phyloP scores from a whole-genome alignment of 805 yeast genomes.

The Wickerhamiella slavikovae region DNA sequence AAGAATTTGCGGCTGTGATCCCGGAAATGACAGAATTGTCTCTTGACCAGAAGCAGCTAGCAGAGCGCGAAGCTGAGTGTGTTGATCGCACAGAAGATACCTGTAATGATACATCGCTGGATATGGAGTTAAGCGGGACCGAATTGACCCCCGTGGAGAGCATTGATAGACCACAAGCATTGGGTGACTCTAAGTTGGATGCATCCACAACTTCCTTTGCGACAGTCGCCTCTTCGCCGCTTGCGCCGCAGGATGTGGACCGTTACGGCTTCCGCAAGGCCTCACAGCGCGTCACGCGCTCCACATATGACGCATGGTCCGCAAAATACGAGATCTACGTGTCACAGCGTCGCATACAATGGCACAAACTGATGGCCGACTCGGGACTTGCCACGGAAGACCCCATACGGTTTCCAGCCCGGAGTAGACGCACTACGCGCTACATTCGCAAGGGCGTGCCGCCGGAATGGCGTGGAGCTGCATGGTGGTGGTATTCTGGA shows the following conservation, averaged over 20 bases:
- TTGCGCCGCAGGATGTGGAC: conserved; percentile 22
- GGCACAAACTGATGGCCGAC: conserved; percentile 47
- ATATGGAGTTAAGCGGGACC: too few relatives aligned
- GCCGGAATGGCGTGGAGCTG: conserved; percentile 91
- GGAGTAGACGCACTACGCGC: conserved; percentile 29
- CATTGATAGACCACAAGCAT: too few relatives aligned
- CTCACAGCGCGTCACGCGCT: conserved; percentile 28
- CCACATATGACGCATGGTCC: conserved; percentile 63
- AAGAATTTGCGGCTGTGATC: too few relatives aligned
- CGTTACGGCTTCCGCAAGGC: conserved; percentile 74
- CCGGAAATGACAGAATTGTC: too few relatives aligned
- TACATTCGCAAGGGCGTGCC: conserved; percentile 85
- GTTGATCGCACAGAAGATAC: too few relatives aligned
- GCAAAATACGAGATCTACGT: conserved; percentile 39
- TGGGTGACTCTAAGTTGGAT: too few relatives aligned
- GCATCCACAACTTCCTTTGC: too few relatives aligned
- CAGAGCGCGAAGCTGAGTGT: too few relatives aligned
- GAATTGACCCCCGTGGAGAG: too few relatives aligned
- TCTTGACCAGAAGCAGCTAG: too few relatives aligned
- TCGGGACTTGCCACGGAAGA: conserved; percentile 34
- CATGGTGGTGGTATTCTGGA: conserved; percentile 89
- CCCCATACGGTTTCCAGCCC: conserved; percentile 18
- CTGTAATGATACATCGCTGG: too few relatives aligned
- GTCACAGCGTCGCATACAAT: conserved; percentile 47
- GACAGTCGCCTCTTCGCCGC: not conserved